phyloP scores from a whole-genome alignment of 2,329 filamentous ascomycete genomes.

The Rhexocercosporidium sp. region DNA sequence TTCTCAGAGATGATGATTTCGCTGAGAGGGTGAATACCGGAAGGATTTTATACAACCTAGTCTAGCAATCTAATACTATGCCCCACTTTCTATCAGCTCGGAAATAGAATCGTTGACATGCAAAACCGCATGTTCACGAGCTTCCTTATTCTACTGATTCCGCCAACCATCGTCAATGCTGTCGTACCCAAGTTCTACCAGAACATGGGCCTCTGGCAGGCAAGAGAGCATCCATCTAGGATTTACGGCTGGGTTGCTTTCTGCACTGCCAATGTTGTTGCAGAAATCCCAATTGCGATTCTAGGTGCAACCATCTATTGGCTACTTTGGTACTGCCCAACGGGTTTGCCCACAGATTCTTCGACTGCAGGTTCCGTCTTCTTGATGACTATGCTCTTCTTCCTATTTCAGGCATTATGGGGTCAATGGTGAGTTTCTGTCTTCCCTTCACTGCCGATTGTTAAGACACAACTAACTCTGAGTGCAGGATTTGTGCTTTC shows the following conservation, averaged over 20 bases:
- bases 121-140: slow-evolving; percentile 79
- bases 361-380: slow-evolving; percentile 75
- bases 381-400: slow-evolving; percentile 79
- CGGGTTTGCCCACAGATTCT: slow-evolving; percentile 70
- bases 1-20: no score
- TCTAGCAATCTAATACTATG: no score
- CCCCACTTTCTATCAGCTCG: slow-evolving; percentile 77
- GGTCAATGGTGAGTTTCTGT: slow-evolving; percentile 57
- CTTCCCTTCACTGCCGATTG: background rate
- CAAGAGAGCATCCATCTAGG: slow-evolving; percentile 72
- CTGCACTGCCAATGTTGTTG: slow-evolving; percentile 72
- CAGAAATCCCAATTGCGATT: slow-evolving; percentile 74
- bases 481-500: slow-evolving; percentile 74
- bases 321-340: slow-evolving; percentile 77
- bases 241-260: slow-evolving; percentile 83
- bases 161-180: slow-evolving; percentile 73
- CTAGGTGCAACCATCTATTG: slow-evolving; percentile 71
- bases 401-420: slow-evolving; percentile 76
- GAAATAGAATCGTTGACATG: slow-evolving; percentile 68
- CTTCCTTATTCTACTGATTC: slow-evolving; percentile 66
- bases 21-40: no score
- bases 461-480: background rate
- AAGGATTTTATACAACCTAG: no score
- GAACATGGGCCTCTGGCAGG: slow-evolving; percentile 75
- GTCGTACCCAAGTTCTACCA: slow-evolving; percentile 79